Percentiles rank a stretch among this genome's conserved stretches.
These are phyloP conservation scores for Alternaria tenuissima DNA, from an alignment of 2,329 filamentous ascomycete species.

Conservation along the genomic window DNA sequence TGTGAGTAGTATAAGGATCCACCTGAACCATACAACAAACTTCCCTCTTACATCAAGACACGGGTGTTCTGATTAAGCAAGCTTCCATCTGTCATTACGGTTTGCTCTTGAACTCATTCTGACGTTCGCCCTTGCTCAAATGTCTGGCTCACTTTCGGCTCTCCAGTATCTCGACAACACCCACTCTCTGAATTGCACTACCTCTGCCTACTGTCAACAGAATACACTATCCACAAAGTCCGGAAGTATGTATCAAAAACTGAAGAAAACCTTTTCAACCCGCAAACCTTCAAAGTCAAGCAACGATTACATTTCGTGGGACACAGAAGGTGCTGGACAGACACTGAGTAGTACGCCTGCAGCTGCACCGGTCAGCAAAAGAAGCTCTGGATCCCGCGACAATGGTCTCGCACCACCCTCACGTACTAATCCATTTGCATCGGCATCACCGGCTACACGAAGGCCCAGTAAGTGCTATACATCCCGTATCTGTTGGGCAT, in stretches of 20 bases:
- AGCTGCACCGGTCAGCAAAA: slow-evolving; percentile 12
- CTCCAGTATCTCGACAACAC: slow-evolving; percentile 4
- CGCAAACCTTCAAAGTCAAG: slow-evolving; percentile 20
- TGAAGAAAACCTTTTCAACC: slow-evolving; percentile 27
- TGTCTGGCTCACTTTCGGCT: slow-evolving; percentile 22
- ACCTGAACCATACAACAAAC: background rate
- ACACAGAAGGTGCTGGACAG: slow-evolving; percentile 9
- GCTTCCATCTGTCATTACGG: slow-evolving; percentile 6
- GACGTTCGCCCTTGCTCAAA: slow-evolving; percentile 13
- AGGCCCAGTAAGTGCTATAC: slow-evolving; percentile 47
- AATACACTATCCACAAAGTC: slow-evolving; percentile 8
- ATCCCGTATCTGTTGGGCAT: background rate
- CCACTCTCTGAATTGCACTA: slow-evolving; percentile 6
- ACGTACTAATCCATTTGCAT: slow-evolving; percentile 28
- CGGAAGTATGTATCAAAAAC: slow-evolving; percentile 19
- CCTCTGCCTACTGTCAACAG: slow-evolving; percentile 2
- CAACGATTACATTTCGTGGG: slow-evolving; percentile 9
- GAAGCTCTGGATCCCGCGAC: slow-evolving; percentile 19
- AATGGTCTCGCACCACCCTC: slow-evolving; percentile 27
- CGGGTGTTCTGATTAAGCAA: slow-evolving; percentile 1
- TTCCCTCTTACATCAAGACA: background rate
- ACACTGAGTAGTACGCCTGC: slow-evolving; percentile 1
- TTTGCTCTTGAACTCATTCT: slow-evolving; percentile 6
- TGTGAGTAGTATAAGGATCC: slow-evolving; percentile 2
- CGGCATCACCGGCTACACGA: slow-evolving; percentile 45